Base-by-base conservation (phyloP, 208 protist genomes). In the Crithidia brevicula region DNA sequence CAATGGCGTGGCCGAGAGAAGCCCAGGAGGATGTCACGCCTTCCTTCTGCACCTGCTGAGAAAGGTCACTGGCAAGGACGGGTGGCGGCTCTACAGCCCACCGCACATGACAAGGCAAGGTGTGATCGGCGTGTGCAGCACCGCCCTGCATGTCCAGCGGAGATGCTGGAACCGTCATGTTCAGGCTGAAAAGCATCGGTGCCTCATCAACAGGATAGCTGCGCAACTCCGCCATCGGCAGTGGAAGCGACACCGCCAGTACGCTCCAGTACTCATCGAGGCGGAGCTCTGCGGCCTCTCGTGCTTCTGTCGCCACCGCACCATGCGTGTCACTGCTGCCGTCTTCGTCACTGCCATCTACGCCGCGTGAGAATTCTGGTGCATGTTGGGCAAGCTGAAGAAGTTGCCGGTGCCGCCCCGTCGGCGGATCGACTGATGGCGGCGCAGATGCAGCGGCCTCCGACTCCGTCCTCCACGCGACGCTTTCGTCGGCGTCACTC, bases 231-330 rank as follows among this genome's bases (percentile, higher is more conserved):
- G 61, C 42, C 45, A 62, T 36, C n/a, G 49, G 56, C 34, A 75
- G 36, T 15, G 61, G 60, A 6, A 52, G 18, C 23, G 70, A 69
- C 9, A 64, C 43, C 3, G 70, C 70, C 23, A 75, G 47, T 4
- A 65, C 46, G 40, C 46, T n/a, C 70, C 70, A 75, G 43, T 43
- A 50, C 62, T 65, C 70, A 36, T 69, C 70, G 16, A 63, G 59
- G 1, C 53, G 60, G 25, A 50, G 34, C 42, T 16, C 43, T 30
- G 67, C 56, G 40, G 9, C 46, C 47, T 33, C 30, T 0, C 3
- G 4, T 40, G 23, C 10, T 34, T 27, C 54, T 27, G 34, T 18
- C 9, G 28, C 28, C 16, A 16, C 50, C 6, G 28, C 50, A 40
- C 8, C 28, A 22, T 56, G 7, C 4, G 22, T 46, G 34, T 16